phyloP scores from a whole-genome alignment of 2,329 filamentous ascomycete genomes.

The Pyrenophora teres region DNA sequence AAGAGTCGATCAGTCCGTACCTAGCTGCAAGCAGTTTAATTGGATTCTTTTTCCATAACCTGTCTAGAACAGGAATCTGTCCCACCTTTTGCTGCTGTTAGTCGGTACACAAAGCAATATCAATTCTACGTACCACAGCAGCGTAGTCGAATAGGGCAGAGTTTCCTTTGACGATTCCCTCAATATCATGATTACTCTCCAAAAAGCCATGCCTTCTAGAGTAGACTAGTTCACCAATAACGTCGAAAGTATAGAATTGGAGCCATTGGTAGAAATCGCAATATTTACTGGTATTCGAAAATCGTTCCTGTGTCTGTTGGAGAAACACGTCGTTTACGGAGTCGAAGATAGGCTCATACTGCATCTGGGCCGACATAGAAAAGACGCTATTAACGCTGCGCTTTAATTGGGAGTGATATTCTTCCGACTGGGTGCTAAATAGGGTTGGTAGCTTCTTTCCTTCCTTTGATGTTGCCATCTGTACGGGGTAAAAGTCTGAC shows the following conservation, averaged over 20 bases:
- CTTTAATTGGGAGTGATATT: slow-evolving; percentile 34
- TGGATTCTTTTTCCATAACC: slow-evolving; percentile 8
- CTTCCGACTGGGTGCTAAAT: slow-evolving; percentile 48
- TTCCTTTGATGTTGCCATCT: slow-evolving; percentile 23
- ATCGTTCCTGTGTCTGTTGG: neutral
- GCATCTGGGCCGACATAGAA: slow-evolving; percentile 45
- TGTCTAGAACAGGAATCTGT: slow-evolving; percentile 6
- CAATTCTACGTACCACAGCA: neutral
- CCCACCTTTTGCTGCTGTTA: slow-evolving; percentile 4
- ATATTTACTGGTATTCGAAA: too few species aligned
- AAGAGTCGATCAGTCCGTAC: neutral
- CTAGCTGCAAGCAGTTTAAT: slow-evolving; percentile 2
- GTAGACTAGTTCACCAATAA: slow-evolving; percentile 7
- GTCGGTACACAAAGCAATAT: neutral
- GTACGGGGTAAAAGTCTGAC: slow-evolving; percentile 35
- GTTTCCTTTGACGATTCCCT: slow-evolving; percentile 1
- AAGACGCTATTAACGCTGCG: slow-evolving; percentile 47
- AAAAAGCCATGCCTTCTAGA: slow-evolving; percentile 4
- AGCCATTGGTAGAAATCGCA: slow-evolving; percentile 1
- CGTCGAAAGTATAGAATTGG: slow-evolving; percentile 8
- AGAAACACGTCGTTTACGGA: slow-evolving; percentile 5
- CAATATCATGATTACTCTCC: slow-evolving; percentile 3
- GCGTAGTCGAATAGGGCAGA: neutral
- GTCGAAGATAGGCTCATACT: slow-evolving; percentile 24
- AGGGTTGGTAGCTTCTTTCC: slow-evolving; percentile 18